These are phyloP conservation scores for Vigna nakashimae DNA, from an alignment of 306 rosid species.

Conservation along the genomic window DNA sequence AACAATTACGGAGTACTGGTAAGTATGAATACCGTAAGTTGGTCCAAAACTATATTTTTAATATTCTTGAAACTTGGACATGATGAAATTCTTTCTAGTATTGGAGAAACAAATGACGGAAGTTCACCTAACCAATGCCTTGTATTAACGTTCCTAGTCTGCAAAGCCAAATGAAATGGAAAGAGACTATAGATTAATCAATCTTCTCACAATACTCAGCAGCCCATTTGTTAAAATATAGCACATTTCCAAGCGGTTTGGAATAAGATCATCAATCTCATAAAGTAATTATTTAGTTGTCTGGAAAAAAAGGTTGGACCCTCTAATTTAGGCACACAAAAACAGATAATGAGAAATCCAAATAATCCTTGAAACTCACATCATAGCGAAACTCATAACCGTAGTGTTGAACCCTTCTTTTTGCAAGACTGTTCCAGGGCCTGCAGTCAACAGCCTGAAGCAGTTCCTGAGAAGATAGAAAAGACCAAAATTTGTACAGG, in stretches of 20 bases:
- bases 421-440: slow-evolving; percentile 78
- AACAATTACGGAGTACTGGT: neutral
- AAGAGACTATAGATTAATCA: slow-evolving; percentile 27
- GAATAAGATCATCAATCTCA: slow-evolving; percentile 13
- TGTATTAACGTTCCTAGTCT: slow-evolving; percentile 83
- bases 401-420: slow-evolving; percentile 96
- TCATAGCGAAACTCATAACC: slow-evolving; percentile 89
- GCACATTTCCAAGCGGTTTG: slow-evolving; percentile 34
- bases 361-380: slow-evolving; percentile 52
- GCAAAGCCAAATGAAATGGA: slow-evolving; percentile 44
- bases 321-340: slow-evolving; percentile 1
- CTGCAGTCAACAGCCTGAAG: slow-evolving; percentile 72
- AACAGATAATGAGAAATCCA: slow-evolving; percentile 24
- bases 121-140: slow-evolving; percentile 72
- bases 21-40: slow-evolving; percentile 71
- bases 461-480: slow-evolving; percentile 57
- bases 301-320: slow-evolving; percentile 15
- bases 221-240: slow-evolving; percentile 3
- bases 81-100: slow-evolving; percentile 67
- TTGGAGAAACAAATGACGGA: slow-evolving; percentile 74
- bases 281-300: slow-evolving; percentile 17
- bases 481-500: slow-evolving; percentile 1
- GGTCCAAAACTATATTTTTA: slow-evolving; percentile 69
- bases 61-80: slow-evolving; percentile 52
- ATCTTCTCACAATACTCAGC: slow-evolving; percentile 32